Base-by-base conservation (phyloP, 2,329 filamentous ascomycete species). In the Bisporella sp. region DNA sequence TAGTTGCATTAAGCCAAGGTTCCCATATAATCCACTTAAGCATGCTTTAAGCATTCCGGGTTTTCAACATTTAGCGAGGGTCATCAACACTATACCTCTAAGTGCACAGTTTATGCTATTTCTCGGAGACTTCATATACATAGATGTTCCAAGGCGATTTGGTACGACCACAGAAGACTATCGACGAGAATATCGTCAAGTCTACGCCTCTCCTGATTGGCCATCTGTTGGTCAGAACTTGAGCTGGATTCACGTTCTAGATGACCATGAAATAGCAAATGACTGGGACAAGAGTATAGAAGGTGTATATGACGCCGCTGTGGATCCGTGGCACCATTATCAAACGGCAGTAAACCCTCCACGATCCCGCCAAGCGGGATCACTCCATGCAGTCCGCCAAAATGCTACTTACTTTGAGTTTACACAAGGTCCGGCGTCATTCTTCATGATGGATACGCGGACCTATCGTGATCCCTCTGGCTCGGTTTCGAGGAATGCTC, bases 141-240 rank as follows among this genome's bases (percentile, higher is more conserved):
- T 89, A 35, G 93, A 99, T 62, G 92, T 97, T 0, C 92, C 92
- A 0, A 77, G 82, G 45, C 82, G 86, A 7, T 86, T 91, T 64
- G 90, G 89, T 8, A 81, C 77, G 40, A 77, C 81, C 0, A 71
- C 76, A 1, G 82, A 88, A 48, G 82, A 90, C 61, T 99, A 96
- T 66, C 81, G 91, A 46, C 82, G 89, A 64, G 90, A 96, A 64
- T 99, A 99, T 64, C 84, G 92, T 21, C 89, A 95, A 60, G 84
- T 96, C n/a, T 99, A 99, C 64, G 86, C 89, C 0, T 96, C 91
- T 2, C 92, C 92, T 0, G 92, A 96, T 57, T 99, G 93, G 93
- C 74, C 79, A 1, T 72, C 81, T 0, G 82, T 87, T 8, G 82
- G 82, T 1, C 76, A 85, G 58, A 84, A 89, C 49, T 73, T 97